These are phyloP conservation scores for Geosmithia flava DNA, from an alignment of 2,329 filamentous ascomycete genomes.

Conservation along the genomic window DNA sequence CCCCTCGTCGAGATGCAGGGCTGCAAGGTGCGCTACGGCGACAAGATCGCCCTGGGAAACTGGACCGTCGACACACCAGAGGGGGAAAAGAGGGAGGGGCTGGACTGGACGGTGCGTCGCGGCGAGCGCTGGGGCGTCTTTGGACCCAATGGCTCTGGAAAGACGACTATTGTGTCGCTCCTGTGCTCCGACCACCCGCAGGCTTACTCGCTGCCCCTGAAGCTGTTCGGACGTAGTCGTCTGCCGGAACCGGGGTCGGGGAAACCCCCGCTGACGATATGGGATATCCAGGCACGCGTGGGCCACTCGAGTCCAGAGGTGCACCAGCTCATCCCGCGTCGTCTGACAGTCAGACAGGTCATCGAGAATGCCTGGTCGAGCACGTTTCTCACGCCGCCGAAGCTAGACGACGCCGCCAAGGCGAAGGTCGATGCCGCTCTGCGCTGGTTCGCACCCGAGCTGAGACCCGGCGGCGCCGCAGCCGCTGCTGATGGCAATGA, in stretches of 20 bases:
- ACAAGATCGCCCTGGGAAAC: slow-evolving; percentile 66
- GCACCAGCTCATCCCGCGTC: slow-evolving; percentile 80
- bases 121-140: slow-evolving; percentile 89
- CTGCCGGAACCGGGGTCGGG: slow-evolving; percentile 59
- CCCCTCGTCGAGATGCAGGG: slow-evolving; percentile 78
- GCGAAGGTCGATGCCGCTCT: slow-evolving; percentile 57
- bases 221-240: slow-evolving; percentile 71
- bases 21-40: slow-evolving; percentile 69
- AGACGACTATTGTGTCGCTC: slow-evolving; percentile 85
- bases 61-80: slow-evolving; percentile 53
- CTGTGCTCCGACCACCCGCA: slow-evolving; percentile 95
- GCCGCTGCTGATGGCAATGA: slow-evolving; percentile 5
- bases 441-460: slow-evolving; percentile 64
- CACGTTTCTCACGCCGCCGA: slow-evolving; percentile 64
- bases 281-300: slow-evolving; percentile 81
- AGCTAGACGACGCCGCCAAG: slow-evolving; percentile 43
- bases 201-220: slow-evolving; percentile 78
- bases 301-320: slow-evolving; percentile 92
- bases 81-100: slow-evolving; percentile 41
- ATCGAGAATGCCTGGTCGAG: slow-evolving; percentile 85
- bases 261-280: slow-evolving; percentile 68
- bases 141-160: slow-evolving; percentile 87
- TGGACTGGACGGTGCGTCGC: slow-evolving; percentile 72
- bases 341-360: slow-evolving; percentile 58
- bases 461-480: slow-evolving; percentile 46